phyloP scores from a whole-genome alignment of 306 rosid species.

The Cajanus cajan region DNA sequence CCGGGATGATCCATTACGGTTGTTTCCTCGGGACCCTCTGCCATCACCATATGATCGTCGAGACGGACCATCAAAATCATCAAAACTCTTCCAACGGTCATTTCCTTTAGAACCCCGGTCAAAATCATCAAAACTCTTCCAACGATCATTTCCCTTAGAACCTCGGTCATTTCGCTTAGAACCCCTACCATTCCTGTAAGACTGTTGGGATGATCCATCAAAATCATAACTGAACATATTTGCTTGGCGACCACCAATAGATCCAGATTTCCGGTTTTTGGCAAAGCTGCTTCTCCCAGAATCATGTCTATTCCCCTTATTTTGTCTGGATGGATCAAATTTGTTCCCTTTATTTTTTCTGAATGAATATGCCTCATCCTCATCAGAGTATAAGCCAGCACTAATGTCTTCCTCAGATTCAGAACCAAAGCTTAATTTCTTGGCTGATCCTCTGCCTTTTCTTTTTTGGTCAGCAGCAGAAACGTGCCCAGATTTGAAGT shows the following conservation, averaged over 20 bases:
- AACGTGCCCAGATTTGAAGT: slow-evolving; percentile 68
- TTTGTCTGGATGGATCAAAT: slow-evolving; percentile 35
- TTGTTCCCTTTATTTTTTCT: slow-evolving; percentile 41
- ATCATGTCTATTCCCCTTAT: slow-evolving; percentile 32
- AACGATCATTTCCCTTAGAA: too few relatives aligned
- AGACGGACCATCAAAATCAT: slow-evolving; percentile 13
- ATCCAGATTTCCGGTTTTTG: slow-evolving; percentile 36
- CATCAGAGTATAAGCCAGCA: slow-evolving; percentile 72
- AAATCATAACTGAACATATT: slow-evolving; percentile 47
- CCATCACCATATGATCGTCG: neutral
- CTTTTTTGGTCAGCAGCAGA: slow-evolving; percentile 47
- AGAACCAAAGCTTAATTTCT: slow-evolving; percentile 77
- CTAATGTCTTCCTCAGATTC: slow-evolving; percentile 76
- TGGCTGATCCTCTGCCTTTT: slow-evolving; percentile 49
- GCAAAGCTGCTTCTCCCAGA: slow-evolving; percentile 45
- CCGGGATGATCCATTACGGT: slow-evolving; percentile 30
- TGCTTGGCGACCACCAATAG: slow-evolving; percentile 43
- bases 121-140: slow-evolving; percentile 42
- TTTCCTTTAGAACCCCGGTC: slow-evolving; percentile 41
- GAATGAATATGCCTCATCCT: slow-evolving; percentile 46
- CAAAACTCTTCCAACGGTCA: slow-evolving; percentile 34
- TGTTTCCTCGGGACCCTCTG: slow-evolving; percentile 30
- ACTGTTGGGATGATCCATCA: slow-evolving; percentile 44
- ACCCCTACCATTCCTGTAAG: slow-evolving; percentile 35
- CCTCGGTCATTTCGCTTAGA: slow-evolving; percentile 42